Base-by-base conservation (phyloP, 2,329 filamentous ascomycete genomes). In the Penicillium sp. region DNA sequence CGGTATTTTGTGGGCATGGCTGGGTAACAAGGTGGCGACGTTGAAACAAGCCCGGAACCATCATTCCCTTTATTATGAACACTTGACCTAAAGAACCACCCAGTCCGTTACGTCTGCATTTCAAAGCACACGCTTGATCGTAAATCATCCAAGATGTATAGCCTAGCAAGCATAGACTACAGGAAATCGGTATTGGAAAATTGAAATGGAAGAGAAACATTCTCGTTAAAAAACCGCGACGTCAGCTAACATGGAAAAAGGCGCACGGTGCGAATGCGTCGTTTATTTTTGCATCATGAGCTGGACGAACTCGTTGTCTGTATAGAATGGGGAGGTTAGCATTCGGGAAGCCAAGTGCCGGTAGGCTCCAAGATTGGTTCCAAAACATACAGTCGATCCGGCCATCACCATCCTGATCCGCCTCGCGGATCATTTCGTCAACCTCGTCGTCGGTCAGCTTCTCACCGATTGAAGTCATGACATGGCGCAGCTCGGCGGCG, bases 251-350 rank as follows among this genome's bases (percentile, higher is more conserved):
- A 67, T 60, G 56, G 60, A 65, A 59, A 67, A 57, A 65, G 53
- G 38, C 53, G 49, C 61, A 62, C 60, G 58, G 61, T 57, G 61
- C 59, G 57, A 61, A 61, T 53, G 47, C 56, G 48, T 51, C 57
- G 61, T 75, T 82, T 90, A 93, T 83, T 93, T 93, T 84, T 94
- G 90, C 90, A 94, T 93, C 90, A 94, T 94, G 73, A 94, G 87
- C 80, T 94, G 90, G 68, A 94, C 90, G 73, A 94, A 94, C 78
- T 94, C 90, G 81, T 93, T 93, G 80, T 93, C 89, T 93, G 67
- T 44, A 56, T 33, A 28, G 28, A 25, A 37, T 16, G 11, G 33
- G 25, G n/a, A 40, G 56, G 69, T 73, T 70, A 74, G 63, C 53
- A 57, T 56, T 12, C 48, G 19, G 5, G 1, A 12, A 40, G 25